phyloP scores from a whole-genome alignment of 164 flowering plant genomes.

The Protea cynaroides region DNA sequence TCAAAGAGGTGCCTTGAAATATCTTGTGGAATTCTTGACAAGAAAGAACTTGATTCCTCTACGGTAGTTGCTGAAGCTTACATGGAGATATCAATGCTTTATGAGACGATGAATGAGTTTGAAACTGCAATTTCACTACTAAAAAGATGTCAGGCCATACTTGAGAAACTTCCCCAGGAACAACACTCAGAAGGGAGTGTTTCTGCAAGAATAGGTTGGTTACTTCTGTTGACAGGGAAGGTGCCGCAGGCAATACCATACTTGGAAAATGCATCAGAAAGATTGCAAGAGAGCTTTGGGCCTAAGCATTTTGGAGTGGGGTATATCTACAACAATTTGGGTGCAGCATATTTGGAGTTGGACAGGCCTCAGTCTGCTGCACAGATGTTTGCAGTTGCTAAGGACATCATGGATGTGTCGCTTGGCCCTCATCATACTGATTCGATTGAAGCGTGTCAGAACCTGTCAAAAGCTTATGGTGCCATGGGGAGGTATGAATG shows the following conservation, averaged over 20 bases:
- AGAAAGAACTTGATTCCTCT: slow-evolving; percentile 50
- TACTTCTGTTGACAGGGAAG: slow-evolving; percentile 73
- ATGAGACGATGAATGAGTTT: slow-evolving; percentile 82
- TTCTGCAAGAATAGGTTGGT: slow-evolving; percentile 81
- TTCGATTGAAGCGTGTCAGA: slow-evolving; percentile 86
- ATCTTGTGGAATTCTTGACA: slow-evolving; percentile 63
- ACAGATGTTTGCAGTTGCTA: slow-evolving; percentile 86
- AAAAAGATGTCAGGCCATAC: slow-evolving; percentile 53
- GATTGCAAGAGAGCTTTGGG: slow-evolving; percentile 79
- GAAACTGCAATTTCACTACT: slow-evolving; percentile 72
- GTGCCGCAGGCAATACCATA: slow-evolving; percentile 75
- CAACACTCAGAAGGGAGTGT: slow-evolving; percentile 77
- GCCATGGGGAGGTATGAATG: slow-evolving; percentile 62
- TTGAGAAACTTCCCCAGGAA: slow-evolving; percentile 78
- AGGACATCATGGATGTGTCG: slow-evolving; percentile 85
- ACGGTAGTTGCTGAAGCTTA: slow-evolving; percentile 71
- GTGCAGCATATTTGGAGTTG: slow-evolving; percentile 87
- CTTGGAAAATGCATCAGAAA: slow-evolving; percentile 84
- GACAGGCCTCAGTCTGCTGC: slow-evolving; percentile 92
- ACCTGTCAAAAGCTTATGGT: slow-evolving; percentile 84
- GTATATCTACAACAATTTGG: slow-evolving; percentile 86
- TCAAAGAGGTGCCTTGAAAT: slow-evolving; percentile 69
- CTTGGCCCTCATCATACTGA: slow-evolving; percentile 31
- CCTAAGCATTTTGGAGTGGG: slow-evolving; percentile 85
- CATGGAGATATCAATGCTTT: slow-evolving; percentile 72